Conservation (phyloP, 2,329 filamentous ascomycete species). For the Plectosphaerella sp. region DNA sequence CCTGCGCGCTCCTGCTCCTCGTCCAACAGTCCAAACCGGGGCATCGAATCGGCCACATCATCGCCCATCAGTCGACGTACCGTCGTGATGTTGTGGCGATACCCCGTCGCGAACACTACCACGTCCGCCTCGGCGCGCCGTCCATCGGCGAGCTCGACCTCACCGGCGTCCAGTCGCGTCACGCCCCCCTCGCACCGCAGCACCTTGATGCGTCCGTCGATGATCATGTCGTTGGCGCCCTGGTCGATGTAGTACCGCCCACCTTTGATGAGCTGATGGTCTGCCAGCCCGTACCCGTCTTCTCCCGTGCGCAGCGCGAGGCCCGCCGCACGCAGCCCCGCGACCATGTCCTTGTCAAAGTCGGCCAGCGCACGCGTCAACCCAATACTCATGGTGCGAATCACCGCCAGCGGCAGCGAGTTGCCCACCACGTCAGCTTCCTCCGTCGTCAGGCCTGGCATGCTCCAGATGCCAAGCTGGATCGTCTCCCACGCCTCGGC, state of each 20-base stretch:
- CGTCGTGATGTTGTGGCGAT: slow-evolving; percentile 29
- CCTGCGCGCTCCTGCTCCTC: slow-evolving; percentile 22
- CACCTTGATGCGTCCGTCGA: slow-evolving; percentile 35
- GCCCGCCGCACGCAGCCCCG: slow-evolving; percentile 40
- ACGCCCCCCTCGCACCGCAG: slow-evolving; percentile 23
- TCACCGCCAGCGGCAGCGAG: slow-evolving; percentile 39
- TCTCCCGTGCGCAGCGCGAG: slow-evolving; percentile 31
- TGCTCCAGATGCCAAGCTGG: slow-evolving; percentile 30
- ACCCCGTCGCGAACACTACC: slow-evolving; percentile 38
- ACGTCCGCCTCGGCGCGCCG: slow-evolving; percentile 31
- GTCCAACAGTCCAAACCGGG: slow-evolving; percentile 32
- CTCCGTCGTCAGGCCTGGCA: slow-evolving; percentile 36
- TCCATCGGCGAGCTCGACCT: slow-evolving; percentile 24
- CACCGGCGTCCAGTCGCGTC: slow-evolving; percentile 20
- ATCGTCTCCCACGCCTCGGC: slow-evolving; percentile 33
- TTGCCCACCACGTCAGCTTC: slow-evolving; percentile 44
- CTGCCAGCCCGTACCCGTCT: slow-evolving; percentile 28
- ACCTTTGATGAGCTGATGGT: slow-evolving; percentile 30
- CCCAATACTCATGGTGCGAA: slow-evolving; percentile 37
- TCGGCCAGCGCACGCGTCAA: slow-evolving; percentile 33
- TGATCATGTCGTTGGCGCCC: slow-evolving; percentile 31
- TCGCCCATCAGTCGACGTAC: slow-evolving; percentile 29
- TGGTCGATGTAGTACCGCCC: slow-evolving; percentile 40
- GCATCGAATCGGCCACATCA: slow-evolving; percentile 23
- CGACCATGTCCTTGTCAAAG: slow-evolving; percentile 35